A percentile compares a stretch with the other conserved stretches of the same genome.
Evolutionary conservation across 768 basidiomycete genomes (phyloP).

Genomic region (Pleurotus eryngii): DNA sequence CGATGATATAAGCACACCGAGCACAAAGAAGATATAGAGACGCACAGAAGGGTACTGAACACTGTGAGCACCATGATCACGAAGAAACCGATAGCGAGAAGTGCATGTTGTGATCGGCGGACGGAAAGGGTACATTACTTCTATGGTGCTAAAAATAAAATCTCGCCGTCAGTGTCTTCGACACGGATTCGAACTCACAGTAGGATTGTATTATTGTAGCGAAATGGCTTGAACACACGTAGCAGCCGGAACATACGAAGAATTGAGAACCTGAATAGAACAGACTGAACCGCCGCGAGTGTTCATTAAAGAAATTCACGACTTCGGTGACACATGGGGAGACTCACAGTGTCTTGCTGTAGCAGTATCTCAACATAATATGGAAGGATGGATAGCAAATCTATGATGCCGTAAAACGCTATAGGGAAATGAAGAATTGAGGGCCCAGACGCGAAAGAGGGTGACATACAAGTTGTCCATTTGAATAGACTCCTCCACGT

Average conservation of each 20-base stretch:
- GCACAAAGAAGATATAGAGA: slow-evolving; percentile 6
- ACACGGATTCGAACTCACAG: slow-evolving; percentile 44
- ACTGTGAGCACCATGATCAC: slow-evolving; percentile 83
- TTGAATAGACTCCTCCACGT: slow-evolving; percentile 56
- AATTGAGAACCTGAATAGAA: slow-evolving; percentile 88
- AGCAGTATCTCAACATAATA: slow-evolving; percentile 86
- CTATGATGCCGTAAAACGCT: slow-evolving; percentile 86
- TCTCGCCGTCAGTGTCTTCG: background rate
- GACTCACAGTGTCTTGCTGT: slow-evolving; percentile 78
- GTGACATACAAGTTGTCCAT: slow-evolving; percentile 65
- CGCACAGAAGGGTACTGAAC: slow-evolving; percentile 81
- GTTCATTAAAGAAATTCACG: background rate
- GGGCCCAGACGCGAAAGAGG: background rate
- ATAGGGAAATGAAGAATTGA: slow-evolving; percentile 10
- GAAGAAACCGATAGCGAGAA: slow-evolving; percentile 86
- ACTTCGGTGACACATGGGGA: background rate
- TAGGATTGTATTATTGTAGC: slow-evolving; percentile 79
- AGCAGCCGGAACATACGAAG: slow-evolving; percentile 85
- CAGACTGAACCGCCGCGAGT: slow-evolving; percentile 45
- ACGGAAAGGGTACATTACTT: slow-evolving; percentile 92
- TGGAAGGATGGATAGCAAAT: slow-evolving; percentile 80
- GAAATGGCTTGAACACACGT: slow-evolving; percentile 87
- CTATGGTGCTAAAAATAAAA: slow-evolving; percentile 58
- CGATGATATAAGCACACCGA: background rate
- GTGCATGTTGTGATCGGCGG: slow-evolving; percentile 79